Percentiles rank a stretch among this genome's conserved stretches.
Conservation (phyloP, 257 asterid species). For the Solanum chmielewskii region DNA sequence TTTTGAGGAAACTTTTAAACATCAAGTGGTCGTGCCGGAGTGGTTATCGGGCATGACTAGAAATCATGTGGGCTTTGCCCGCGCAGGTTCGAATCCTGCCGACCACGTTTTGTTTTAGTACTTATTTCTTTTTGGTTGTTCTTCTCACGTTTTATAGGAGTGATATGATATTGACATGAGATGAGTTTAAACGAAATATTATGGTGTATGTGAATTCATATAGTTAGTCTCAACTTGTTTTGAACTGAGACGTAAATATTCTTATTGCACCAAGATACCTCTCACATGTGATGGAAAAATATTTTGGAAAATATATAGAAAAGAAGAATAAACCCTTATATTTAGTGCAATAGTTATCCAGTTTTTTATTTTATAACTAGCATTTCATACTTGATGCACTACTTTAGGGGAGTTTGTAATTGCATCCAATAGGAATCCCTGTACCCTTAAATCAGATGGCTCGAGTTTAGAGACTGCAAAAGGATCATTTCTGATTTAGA, state of each 20-base stretch:
- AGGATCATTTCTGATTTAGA: neutral
- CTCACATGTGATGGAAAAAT: neutral
- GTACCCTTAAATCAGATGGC: neutral
- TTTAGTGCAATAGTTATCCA: neutral
- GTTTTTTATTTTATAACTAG: too few species aligned
- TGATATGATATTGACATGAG: too few species aligned
- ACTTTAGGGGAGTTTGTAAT: neutral
- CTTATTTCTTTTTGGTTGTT: too few species aligned
- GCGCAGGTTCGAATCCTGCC: constrained; percentile 99
- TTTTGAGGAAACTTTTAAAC: rapidly evolving
- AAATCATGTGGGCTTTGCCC: constrained; percentile 99
- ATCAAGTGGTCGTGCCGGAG: constrained; percentile 92
- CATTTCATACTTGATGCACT: neutral
- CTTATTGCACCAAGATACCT: neutral
- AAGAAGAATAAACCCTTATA: neutral
- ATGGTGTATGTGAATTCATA: neutral
- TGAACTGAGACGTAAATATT: too few species aligned
- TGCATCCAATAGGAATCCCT: neutral
- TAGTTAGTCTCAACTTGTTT: neutral
- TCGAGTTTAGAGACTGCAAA: neutral
- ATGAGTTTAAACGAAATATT: neutral
- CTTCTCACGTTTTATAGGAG: neutral
- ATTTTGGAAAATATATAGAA: neutral
- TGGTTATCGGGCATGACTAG: constrained; percentile 99
- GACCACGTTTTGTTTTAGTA: constrained; percentile 35